phyloP scores from a whole-genome alignment of 2,329 filamentous ascomycete species.

The Phialemonium atrogriseum region DNA sequence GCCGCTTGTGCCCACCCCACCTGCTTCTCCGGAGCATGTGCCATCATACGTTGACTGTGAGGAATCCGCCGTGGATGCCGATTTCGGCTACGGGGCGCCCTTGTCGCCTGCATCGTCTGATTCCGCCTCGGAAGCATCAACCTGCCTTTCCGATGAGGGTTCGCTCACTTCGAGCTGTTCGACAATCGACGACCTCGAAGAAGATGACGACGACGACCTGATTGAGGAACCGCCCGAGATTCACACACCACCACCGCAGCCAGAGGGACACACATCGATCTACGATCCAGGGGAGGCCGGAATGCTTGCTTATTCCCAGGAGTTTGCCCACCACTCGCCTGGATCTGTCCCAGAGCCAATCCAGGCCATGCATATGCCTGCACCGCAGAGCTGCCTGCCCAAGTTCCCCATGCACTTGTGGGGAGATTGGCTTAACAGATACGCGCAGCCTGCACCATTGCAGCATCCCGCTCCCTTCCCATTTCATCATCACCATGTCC shows the following conservation, averaged over 20 bases:
- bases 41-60: slow-evolving; percentile 40
- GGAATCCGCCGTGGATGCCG: slow-evolving; percentile 29
- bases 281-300: slow-evolving; percentile 39
- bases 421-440: slow-evolving; percentile 39
- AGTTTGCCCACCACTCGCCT: slow-evolving; percentile 39
- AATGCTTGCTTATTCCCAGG: slow-evolving; percentile 32
- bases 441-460: slow-evolving; percentile 36
- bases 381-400: slow-evolving; percentile 26
- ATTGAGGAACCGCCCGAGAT: slow-evolving; percentile 31
- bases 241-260: slow-evolving; percentile 27
- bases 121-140: slow-evolving; percentile 28
- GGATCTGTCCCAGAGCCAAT: slow-evolving; percentile 29
- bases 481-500: slow-evolving; percentile 45
- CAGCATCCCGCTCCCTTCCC: slow-evolving; percentile 39
- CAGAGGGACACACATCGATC: slow-evolving; percentile 20
- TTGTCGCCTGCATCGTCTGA: slow-evolving; percentile 41
- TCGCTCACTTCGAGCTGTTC: slow-evolving; percentile 47
- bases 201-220: slow-evolving; percentile 33
- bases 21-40: slow-evolving; percentile 32
- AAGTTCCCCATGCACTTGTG: slow-evolving; percentile 41
- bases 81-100: slow-evolving; percentile 33
- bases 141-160: slow-evolving; percentile 43
- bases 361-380: slow-evolving; percentile 21
- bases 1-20: slow-evolving; percentile 28
- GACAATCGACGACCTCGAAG: slow-evolving; percentile 40